Conservation (phyloP, 805 yeast species). For the Zygosaccharomyces kombuchaensis region DNA sequence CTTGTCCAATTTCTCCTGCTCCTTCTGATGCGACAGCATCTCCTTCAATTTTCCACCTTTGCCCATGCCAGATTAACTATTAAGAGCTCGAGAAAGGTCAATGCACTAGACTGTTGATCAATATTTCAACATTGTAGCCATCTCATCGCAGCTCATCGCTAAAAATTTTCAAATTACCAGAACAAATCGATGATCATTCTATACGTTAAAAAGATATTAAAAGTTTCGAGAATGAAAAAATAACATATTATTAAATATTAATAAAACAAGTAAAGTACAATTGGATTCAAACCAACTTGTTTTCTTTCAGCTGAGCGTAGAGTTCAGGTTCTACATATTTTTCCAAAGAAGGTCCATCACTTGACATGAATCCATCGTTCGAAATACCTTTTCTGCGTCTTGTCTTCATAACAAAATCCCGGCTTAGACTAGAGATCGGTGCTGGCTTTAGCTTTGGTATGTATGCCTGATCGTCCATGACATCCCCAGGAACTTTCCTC, state of each 20-base stretch:
- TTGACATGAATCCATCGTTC: constrained; percentile 45
- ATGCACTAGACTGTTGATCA: background rate
- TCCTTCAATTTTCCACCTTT: constrained; percentile 34
- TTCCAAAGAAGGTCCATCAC: constrained; percentile 41
- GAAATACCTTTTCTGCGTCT: constrained; percentile 81
- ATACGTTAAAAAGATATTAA: background rate
- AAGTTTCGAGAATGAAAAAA: background rate
- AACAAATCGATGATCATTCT: background rate
- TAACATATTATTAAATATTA: background rate
- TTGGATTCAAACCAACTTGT: constrained; percentile 38
- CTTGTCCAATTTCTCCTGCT: constrained; percentile 20
- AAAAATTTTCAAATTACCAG: constrained; percentile 10
- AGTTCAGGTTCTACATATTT: constrained; percentile 64
- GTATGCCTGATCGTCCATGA: constrained; percentile 60
- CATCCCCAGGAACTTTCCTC: constrained; percentile 87
- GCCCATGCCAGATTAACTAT: constrained; percentile 25
- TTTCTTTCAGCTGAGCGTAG: constrained; percentile 47
- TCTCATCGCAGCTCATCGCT: constrained; percentile 28
- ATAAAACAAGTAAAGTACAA: background rate
- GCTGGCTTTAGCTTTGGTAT: constrained; percentile 77
- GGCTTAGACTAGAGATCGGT: constrained; percentile 59
- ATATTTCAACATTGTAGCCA: constrained; percentile 2
- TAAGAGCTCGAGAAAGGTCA: background rate
- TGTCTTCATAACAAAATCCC: constrained; percentile 88
- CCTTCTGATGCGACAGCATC: constrained; percentile 28